A percentile compares a stretch with the other conserved stretches of the same genome.
phyloP scores from a whole-genome alignment of 768 basidiomycete genomes.

The Coprinellus aureogranulatus region DNA sequence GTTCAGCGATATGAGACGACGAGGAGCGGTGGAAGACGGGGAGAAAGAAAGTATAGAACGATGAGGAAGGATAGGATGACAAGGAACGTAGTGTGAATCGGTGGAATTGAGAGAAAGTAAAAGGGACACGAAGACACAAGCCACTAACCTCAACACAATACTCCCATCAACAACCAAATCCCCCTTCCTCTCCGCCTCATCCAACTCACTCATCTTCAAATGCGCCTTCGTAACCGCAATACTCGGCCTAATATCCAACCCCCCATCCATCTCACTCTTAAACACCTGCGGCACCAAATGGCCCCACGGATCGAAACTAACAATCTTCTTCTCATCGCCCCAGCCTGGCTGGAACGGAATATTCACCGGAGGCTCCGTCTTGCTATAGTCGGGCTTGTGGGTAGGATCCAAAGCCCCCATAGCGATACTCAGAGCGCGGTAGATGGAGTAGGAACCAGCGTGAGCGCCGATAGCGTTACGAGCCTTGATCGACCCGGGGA shows the following conservation, averaged over 20 bases:
- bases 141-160: slow-evolving; percentile 69
- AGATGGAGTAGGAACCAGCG: slow-evolving; percentile 91
- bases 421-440: slow-evolving; percentile 89
- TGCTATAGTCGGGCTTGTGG: slow-evolving; percentile 78
- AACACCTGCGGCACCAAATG: slow-evolving; percentile 79
- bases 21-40: no score
- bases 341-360: slow-evolving; percentile 78
- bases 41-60: no score
- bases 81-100: no score
- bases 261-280: slow-evolving; percentile 58
- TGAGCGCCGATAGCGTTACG: slow-evolving; percentile 95
- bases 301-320: slow-evolving; percentile 92
- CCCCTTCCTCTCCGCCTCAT: slow-evolving; percentile 74
- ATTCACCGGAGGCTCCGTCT: slow-evolving; percentile 81
- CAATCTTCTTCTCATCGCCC: slow-evolving; percentile 77
- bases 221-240: slow-evolving; percentile 93
- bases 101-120: no score
- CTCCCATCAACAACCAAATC: slow-evolving; percentile 77
- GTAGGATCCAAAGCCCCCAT: slow-evolving; percentile 78
- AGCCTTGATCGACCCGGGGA: slow-evolving; percentile 78
- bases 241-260: slow-evolving; percentile 85
- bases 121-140: slow-evolving; percentile 17
- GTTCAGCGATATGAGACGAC: no score
- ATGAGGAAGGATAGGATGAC: no score
- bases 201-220: slow-evolving; percentile 92